Conservation (phyloP, 2,329 filamentous ascomycete genomes). For the Didymosphaeria variabile region DNA sequence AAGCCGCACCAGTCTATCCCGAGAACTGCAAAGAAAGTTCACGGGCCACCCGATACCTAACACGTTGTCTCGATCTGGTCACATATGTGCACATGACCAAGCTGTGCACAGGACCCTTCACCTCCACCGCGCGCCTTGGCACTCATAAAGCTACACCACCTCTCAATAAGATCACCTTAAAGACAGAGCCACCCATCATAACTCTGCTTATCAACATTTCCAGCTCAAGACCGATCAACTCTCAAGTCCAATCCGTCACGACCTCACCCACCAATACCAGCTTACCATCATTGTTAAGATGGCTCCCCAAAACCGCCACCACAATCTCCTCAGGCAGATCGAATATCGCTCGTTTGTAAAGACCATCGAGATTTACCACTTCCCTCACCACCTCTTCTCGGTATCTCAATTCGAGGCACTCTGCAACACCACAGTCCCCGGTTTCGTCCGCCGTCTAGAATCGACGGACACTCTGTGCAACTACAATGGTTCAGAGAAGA, state of each 20-base stretch:
- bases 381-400: conserved; percentile 16
- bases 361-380: conserved; percentile 34
- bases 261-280: neutral
- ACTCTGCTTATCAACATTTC: neutral
- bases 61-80: too few relatives aligned
- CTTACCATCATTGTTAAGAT: neutral
- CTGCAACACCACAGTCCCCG: conserved; percentile 14
- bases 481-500: neutral
- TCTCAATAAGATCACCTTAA: neutral
- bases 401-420: conserved; percentile 13
- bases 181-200: neutral
- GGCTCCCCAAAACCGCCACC: neutral
- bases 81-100: neutral
- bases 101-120: neutral
- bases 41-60: too few relatives aligned
- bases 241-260: neutral
- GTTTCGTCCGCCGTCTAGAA: conserved; percentile 24
- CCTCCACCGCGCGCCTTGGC: neutral
- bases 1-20: too few relatives aligned
- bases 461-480: conserved; percentile 22
- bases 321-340: conserved; percentile 5
- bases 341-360: conserved; percentile 27
- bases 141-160: neutral
- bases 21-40: too few relatives aligned
- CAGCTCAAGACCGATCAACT: neutral